Percentiles rank a stretch among this genome's conserved stretches.
phyloP scores from a whole-genome alignment of 2,329 filamentous ascomycete genomes.

The Sordariomycetes sp. region DNA sequence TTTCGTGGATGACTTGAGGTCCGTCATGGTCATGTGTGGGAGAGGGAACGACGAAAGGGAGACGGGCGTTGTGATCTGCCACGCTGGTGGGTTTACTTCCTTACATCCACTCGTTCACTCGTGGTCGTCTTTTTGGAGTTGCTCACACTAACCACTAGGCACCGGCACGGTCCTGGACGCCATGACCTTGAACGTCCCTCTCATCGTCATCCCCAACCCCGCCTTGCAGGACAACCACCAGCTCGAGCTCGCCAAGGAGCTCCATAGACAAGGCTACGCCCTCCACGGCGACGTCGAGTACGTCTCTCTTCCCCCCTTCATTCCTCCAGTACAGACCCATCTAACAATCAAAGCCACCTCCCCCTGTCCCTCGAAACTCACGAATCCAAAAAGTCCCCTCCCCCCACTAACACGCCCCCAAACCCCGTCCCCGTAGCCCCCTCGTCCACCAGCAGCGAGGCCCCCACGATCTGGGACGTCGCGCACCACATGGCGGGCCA shows the following conservation, averaged over 20 bases:
- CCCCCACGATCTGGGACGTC: slow-evolving; percentile 1
- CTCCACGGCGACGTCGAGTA: background rate
- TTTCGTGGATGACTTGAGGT: slow-evolving; percentile 48
- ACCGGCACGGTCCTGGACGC: slow-evolving; percentile 83
- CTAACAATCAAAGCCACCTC: background rate
- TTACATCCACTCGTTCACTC: background rate
- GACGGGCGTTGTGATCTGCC: slow-evolving; percentile 70
- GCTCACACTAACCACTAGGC: slow-evolving; percentile 33
- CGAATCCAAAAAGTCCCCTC: background rate
- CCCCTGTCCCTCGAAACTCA: background rate
- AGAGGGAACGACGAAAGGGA: slow-evolving; percentile 22
- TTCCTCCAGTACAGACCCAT: background rate
- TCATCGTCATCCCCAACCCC: slow-evolving; percentile 85
- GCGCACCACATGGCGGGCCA: background rate
- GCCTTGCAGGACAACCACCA: slow-evolving; percentile 83
- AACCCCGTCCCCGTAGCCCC: background rate
- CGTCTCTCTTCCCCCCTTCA: background rate
- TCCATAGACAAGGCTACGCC: slow-evolving; percentile 20
- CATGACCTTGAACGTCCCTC: slow-evolving; percentile 55
- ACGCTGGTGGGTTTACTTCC: slow-evolving; percentile 57
- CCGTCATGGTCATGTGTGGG: slow-evolving; percentile 44
- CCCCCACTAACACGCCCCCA: background rate
- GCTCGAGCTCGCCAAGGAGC: slow-evolving; percentile 66
- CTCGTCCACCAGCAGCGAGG: background rate
- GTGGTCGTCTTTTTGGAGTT: background rate